phyloP scores from a whole-genome alignment of 495 filamentous ascomycete genomes.

The Talaromyces proteolyticus region DNA sequence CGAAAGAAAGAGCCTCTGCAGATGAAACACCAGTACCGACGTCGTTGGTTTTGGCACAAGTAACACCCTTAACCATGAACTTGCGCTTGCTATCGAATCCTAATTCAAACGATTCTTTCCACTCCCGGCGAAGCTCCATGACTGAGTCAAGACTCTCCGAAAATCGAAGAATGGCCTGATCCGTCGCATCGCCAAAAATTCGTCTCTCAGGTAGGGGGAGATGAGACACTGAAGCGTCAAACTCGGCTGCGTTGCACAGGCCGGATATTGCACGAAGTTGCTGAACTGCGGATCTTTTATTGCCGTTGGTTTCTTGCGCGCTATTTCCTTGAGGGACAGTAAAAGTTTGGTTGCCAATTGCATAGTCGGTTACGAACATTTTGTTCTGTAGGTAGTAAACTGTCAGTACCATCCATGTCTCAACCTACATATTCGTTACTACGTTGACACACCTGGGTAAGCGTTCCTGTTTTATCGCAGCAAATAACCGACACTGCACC shows the following conservation, averaged over 20 bases:
- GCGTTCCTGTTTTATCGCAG: conserved; percentile 67
- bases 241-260: conserved; percentile 65
- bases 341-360: conserved; percentile 14
- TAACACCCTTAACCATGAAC: conserved; percentile 31
- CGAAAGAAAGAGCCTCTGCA: conserved; percentile 1
- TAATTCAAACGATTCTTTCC: conserved; percentile 57
- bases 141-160: conserved; percentile 51
- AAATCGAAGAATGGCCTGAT: conserved; percentile 63
- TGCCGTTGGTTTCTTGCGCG: conserved; percentile 7
- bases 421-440: too few relatives aligned
- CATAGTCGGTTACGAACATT: conserved; percentile 46
- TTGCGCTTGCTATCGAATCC: conserved; percentile 79
- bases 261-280: conserved; percentile 22
- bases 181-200: conserved; percentile 68
- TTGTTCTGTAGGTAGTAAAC: too few relatives aligned
- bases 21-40: neutral
- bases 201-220: conserved; percentile 47
- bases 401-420: too few relatives aligned
- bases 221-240: conserved; percentile 52
- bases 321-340: conserved; percentile 28
- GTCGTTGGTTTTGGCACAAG: conserved; percentile 1
- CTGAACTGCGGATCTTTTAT: conserved; percentile 1
- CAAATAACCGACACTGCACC: conserved; percentile 67
- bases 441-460: conserved; percentile 51
- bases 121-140: conserved; percentile 28